These are phyloP conservation scores for Cymbopogon flexuosus DNA, from an alignment of 202 grass and related monocot species.

Conservation along the genomic window DNA sequence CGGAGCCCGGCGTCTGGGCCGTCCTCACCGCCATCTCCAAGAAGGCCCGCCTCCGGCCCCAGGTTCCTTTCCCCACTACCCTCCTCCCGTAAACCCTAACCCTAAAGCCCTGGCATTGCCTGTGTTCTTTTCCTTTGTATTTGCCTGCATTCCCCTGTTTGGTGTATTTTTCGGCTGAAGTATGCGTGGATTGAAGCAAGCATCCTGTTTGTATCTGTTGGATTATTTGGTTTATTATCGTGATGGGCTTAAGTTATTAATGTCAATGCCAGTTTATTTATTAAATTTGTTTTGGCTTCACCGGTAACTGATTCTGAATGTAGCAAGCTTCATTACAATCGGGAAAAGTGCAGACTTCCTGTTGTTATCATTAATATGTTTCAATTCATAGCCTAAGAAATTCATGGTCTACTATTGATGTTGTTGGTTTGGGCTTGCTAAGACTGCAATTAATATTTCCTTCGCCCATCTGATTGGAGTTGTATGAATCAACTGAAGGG, in stretches of 20 bases:
- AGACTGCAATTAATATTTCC: constrained; percentile 6
- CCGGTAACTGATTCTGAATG: background rate
- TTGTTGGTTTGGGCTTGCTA: background rate
- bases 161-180: background rate
- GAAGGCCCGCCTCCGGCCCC: constrained; percentile 60
- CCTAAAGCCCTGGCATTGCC: constrained; percentile 22
- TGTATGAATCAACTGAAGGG: constrained; percentile 40
- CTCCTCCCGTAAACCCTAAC: constrained; percentile 26
- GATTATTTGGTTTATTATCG: background rate
- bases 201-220: background rate
- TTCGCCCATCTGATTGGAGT: constrained; percentile 21
- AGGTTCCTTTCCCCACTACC: constrained; percentile 42
- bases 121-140: background rate
- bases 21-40: constrained; percentile 81
- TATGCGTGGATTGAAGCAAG: background rate
- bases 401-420: background rate
- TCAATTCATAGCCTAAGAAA: background rate
- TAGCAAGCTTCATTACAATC: background rate
- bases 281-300: background rate
- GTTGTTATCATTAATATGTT: background rate
- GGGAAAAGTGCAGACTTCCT: background rate
- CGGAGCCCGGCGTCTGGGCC: constrained; percentile 71
- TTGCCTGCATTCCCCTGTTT: too few relatives aligned
- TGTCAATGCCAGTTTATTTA: background rate
- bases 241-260: background rate